These are phyloP conservation scores for Cylindrotheca fusiformis DNA, from an alignment of 108 stramenopile genomes.

Conservation along the genomic window DNA sequence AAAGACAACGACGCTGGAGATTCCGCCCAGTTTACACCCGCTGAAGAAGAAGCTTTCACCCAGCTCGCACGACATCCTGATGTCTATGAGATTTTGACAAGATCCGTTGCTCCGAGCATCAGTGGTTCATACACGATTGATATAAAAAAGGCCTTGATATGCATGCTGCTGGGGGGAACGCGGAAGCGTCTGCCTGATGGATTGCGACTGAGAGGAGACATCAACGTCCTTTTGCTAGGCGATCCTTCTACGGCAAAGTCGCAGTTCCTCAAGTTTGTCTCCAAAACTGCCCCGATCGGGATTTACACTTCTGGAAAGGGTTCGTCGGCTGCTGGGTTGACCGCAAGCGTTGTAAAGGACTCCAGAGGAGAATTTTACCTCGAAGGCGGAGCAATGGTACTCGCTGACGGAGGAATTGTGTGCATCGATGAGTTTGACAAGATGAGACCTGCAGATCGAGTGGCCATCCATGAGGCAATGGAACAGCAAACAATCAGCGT, in stretches of 20 bases:
- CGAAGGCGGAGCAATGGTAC: conserved; percentile 99
- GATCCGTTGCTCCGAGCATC: conserved; percentile 92
- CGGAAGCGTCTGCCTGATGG: conserved; percentile 95
- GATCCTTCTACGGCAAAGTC: conserved; percentile 98
- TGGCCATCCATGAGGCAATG: conserved; percentile 99
- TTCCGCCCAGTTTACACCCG: conserved; percentile 85
- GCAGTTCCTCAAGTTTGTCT: conserved; percentile 94
- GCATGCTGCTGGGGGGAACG: conserved; percentile 90
- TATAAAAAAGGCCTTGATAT: conserved; percentile 95
- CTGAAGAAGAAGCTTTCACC: conserved; percentile 94
- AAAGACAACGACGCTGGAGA: conserved; percentile 80
- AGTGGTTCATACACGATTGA: conserved; percentile 96
- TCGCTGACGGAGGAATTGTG: conserved; percentile 99
- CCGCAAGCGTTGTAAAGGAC: conserved; percentile 92
- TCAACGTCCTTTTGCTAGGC: conserved; percentile 96
- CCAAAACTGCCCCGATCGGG: conserved; percentile 93
- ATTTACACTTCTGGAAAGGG: conserved; percentile 99
- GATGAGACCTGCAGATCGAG: conserved; percentile 97
- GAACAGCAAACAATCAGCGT: conserved; percentile 99
- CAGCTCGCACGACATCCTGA: conserved; percentile 70
- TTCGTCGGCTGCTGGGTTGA: conserved; percentile 95
- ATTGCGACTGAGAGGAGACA: conserved; percentile 93
- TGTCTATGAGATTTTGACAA: conserved; percentile 87
- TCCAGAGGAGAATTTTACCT: conserved; percentile 96
- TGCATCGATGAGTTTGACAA: conserved; percentile 99